Evolutionary conservation across 2,329 filamentous ascomycete species (phyloP).

Genomic region (Whalleya microplaca): DNA sequence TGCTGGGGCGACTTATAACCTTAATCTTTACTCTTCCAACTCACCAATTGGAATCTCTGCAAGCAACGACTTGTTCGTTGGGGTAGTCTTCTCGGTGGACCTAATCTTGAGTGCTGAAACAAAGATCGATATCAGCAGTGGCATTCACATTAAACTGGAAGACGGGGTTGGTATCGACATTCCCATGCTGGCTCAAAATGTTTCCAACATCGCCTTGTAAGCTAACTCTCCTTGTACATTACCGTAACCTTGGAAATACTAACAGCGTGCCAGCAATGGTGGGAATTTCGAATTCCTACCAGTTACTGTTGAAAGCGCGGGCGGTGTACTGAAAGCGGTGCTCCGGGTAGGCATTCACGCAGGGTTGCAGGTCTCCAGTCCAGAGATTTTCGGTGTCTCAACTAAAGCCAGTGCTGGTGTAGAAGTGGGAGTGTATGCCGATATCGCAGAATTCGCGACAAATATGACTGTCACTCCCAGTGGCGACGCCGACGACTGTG

Average conservation of each 20-base stretch:
- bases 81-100: slow-evolving; percentile 53
- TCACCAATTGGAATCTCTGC: slow-evolving; percentile 47
- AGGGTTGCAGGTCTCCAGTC: slow-evolving; percentile 42
- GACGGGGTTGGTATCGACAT: slow-evolving; percentile 53
- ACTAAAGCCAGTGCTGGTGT: slow-evolving; percentile 46
- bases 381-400: slow-evolving; percentile 19
- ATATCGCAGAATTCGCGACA: slow-evolving; percentile 58
- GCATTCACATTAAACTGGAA: slow-evolving; percentile 59
- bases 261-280: slow-evolving; percentile 46
- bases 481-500: slow-evolving; percentile 43
- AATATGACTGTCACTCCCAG: slow-evolving; percentile 48
- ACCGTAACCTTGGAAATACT: neutral
- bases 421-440: slow-evolving; percentile 52
- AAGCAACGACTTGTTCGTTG: slow-evolving; percentile 45
- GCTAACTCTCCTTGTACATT: slow-evolving; percentile 26
- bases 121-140: slow-evolving; percentile 54
- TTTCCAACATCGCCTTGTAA: slow-evolving; percentile 55
- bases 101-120: slow-evolving; percentile 53
- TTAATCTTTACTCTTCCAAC: slow-evolving; percentile 53
- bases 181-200: slow-evolving; percentile 51
- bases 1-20: slow-evolving; percentile 47
- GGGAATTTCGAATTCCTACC: slow-evolving; percentile 61
- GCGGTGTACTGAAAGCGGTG: slow-evolving; percentile 48
- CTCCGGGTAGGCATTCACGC: slow-evolving; percentile 52
- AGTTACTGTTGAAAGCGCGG: slow-evolving; percentile 50